These are phyloP conservation scores for Aspergillus avenaceus DNA, from an alignment of 495 filamentous ascomycete genomes.

Conservation along the genomic window DNA sequence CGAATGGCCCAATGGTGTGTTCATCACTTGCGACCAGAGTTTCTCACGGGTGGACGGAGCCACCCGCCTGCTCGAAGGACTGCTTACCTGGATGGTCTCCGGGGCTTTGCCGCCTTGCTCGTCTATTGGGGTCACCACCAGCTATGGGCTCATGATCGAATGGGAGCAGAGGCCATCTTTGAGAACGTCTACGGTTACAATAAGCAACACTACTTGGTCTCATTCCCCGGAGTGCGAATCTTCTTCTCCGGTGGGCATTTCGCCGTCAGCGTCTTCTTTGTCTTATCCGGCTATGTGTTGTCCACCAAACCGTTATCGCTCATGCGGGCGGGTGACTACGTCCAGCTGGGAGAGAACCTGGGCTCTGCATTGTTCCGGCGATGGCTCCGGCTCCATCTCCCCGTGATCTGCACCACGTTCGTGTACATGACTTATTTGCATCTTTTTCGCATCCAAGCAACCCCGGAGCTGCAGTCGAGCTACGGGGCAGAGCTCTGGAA, in stretches of 20 bases:
- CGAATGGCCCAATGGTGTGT: neutral
- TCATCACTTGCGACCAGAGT: neutral
- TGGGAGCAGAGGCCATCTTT: conserved; percentile 17
- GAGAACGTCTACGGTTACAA: conserved; percentile 30
- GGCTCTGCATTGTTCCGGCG: conserved; percentile 44
- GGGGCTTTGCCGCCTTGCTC: conserved; percentile 51
- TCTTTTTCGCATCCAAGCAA: conserved; percentile 40
- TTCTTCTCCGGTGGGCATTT: conserved; percentile 47
- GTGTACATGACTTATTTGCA: conserved; percentile 47
- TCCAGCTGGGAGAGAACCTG: conserved; percentile 27
- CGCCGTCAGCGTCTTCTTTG: conserved; percentile 56
- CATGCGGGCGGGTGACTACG: conserved; percentile 41
- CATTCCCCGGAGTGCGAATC: conserved; percentile 37
- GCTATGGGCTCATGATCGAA: conserved; percentile 28
- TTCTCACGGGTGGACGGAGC: conserved; percentile 7
- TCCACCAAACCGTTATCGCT: conserved; percentile 45
- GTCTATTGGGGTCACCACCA: conserved; percentile 42
- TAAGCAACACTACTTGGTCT: conserved; percentile 22
- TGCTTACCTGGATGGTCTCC: conserved; percentile 48
- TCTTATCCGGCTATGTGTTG: conserved; percentile 57
- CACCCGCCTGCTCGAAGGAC: conserved; percentile 24
- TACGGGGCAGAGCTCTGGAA: conserved; percentile 44
- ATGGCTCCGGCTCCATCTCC: conserved; percentile 41
- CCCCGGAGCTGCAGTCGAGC: conserved; percentile 27
- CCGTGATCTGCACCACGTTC: conserved; percentile 45